These are phyloP conservation scores for Heterobasidion occidentale DNA, from an alignment of 1,284 basidiomycete species.

Conservation along the genomic window DNA sequence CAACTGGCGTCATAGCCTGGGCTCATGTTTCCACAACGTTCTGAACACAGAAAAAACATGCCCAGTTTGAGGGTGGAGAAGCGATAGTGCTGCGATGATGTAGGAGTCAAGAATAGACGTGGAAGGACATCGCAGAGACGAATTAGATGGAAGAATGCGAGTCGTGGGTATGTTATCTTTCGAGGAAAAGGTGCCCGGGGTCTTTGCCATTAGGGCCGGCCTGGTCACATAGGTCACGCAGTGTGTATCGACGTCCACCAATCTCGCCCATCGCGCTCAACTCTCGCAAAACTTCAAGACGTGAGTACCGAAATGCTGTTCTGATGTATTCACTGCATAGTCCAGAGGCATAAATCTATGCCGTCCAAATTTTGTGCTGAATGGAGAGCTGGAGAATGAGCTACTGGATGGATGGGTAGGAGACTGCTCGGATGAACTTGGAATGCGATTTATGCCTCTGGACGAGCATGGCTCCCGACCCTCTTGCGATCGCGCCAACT, in stretches of 20 bases:
- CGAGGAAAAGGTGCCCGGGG: conserved; percentile 3
- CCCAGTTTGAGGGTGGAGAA: background rate
- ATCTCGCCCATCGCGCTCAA: conserved; percentile 22
- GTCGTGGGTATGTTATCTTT: background rate
- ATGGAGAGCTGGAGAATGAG: background rate
- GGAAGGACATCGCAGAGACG: no score
- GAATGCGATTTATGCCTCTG: background rate
- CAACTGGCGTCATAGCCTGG: background rate
- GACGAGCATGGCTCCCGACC: background rate
- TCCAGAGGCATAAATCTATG: background rate
- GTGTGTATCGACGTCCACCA: conserved; percentile 4
- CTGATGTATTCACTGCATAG: background rate
- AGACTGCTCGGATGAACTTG: background rate
- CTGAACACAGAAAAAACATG: background rate
- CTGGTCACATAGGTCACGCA: conserved; percentile 4
- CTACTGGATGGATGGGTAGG: conserved; percentile 8
- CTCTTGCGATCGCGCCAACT: conserved; percentile 5
- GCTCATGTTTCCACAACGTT: background rate
- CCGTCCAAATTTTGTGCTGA: conserved; percentile 3
- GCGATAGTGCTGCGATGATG: background rate
- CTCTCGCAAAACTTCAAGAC: conserved; percentile 17
- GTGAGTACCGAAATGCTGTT: conserved; percentile 9
- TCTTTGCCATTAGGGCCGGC: conserved; percentile 2
- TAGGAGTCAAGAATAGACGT: background rate
- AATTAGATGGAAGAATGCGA: no score